phyloP scores from a whole-genome alignment of 2,329 filamentous ascomycete genomes.

The Xylariales sp. region DNA sequence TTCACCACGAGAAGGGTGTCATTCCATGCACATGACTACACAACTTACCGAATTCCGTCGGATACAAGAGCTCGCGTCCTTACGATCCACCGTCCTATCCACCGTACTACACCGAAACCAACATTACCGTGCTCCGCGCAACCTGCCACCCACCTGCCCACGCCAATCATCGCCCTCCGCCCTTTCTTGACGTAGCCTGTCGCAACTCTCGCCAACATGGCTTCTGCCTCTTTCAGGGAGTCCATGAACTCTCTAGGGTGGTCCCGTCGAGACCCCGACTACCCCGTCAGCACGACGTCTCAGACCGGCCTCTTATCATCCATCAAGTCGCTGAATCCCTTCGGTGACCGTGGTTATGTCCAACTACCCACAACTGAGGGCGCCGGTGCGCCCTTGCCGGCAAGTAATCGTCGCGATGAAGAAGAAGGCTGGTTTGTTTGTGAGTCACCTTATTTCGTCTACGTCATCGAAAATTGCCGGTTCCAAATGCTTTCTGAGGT shows the following conservation, averaged over 20 bases:
- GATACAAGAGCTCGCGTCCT: conserved; percentile 12
- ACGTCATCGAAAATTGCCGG: conserved; percentile 42
- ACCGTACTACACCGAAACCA: conserved; percentile 29
- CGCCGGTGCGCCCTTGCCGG: conserved; percentile 86
- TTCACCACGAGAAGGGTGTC: conserved; percentile 31
- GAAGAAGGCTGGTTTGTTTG: conserved; percentile 95
- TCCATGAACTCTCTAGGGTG: conserved; percentile 95
- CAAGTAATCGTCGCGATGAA: conserved; percentile 86
- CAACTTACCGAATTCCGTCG: conserved; percentile 31
- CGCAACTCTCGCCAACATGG: conserved; percentile 65
- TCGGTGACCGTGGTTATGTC: conserved; percentile 87
- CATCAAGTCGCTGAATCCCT: conserved; percentile 88
- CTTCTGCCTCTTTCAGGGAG: conserved; percentile 89
- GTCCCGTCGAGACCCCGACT: conserved; percentile 84
- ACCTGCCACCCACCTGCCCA: conserved; percentile 20
- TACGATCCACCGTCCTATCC: conserved; percentile 13
- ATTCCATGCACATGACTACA: conserved; percentile 39
- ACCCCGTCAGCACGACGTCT: conserved; percentile 78
- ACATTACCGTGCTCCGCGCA: conserved; percentile 15
- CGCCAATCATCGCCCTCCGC: conserved; percentile 12
- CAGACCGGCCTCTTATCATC: conserved; percentile 81
- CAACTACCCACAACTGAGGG: conserved; percentile 87
- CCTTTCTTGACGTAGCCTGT: conserved; percentile 4
- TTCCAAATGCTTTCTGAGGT: conserved; percentile 52
- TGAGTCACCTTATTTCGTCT: conserved; percentile 67